Evolutionary conservation across 2,329 filamentous ascomycete genomes (phyloP), one percentile per base, ranked within the genome.

Genomic region (Exserohilum turcica): DNA sequence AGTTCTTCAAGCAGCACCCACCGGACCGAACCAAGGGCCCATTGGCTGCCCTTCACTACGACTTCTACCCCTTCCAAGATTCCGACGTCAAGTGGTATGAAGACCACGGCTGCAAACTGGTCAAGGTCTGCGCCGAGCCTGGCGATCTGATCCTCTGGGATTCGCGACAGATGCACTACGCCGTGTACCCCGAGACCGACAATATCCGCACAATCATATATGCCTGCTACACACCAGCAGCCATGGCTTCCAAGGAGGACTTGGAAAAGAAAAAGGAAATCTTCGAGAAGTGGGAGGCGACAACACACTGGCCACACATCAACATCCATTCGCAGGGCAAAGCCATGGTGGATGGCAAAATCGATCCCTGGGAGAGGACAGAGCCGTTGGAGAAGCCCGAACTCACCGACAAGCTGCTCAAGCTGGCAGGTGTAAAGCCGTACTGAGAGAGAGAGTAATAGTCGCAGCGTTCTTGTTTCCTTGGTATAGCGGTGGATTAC

Each of bases 91-190:
- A 73, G 31, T 80, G 77, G 77, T 78, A 78, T 46, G 59, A 74
- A 36, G 66, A 73, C 2, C 65, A 66, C 3, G 77, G 77, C 2
- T 77, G 72, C 56, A 70, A 75, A 50, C 45, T 73, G 9, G 44
- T 73, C 36, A 79, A 79, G 65, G 65, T 79, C 12, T 66, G 68
- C 48, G 65, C 71, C 19, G 77, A 76, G 27, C 75, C 77, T 3
- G 77, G 78, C 3, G 77, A 79, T 56, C 64, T 79, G 47, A 70
- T 80, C 4, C 64, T 81, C 4, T 80, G 78, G 79, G 78, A 80
- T 53, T 78, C 76, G 4, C 68, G 80, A 3, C 77, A 77, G 4
- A 75, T 81, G 43, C 80, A 83, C 62, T 81, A 61, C 40, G 54
- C 54, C 6, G 49, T 56, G 16, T 54, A 59, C 28, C 56, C 60